Percentiles rank a stretch among this genome's conserved stretches.
Evolutionary conservation across 2,329 filamentous ascomycete genomes (phyloP).

Genomic region (Paracoccidioides lutzii): DNA sequence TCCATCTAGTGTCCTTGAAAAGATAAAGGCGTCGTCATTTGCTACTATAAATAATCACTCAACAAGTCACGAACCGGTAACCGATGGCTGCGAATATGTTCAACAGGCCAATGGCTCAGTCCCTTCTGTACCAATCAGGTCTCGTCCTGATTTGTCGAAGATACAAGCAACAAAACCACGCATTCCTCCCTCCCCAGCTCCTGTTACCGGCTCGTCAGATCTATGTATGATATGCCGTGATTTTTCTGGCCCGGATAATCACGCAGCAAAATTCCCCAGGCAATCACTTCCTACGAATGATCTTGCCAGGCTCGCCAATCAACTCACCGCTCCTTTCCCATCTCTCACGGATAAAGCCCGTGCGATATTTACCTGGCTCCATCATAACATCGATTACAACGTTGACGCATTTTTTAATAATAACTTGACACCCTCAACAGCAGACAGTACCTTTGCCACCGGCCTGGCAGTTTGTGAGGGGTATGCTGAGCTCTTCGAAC

Average conservation of each 20-base stretch:
- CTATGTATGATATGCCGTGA: slow-evolving; percentile 71
- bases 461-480: slow-evolving; percentile 86
- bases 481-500: slow-evolving; percentile 71
- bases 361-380: slow-evolving; percentile 87
- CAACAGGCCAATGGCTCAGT: slow-evolving; percentile 17
- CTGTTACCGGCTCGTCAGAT: not conserved
- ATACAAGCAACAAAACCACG: slow-evolving; percentile 41
- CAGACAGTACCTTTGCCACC: slow-evolving; percentile 58
- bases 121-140: slow-evolving; percentile 42
- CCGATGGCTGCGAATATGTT: slow-evolving; percentile 11
- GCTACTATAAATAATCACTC: slow-evolving; percentile 15
- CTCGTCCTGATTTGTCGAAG: slow-evolving; percentile 46
- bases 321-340: slow-evolving; percentile 65
- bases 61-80: slow-evolving; percentile 7
- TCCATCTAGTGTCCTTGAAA: slow-evolving; percentile 23
- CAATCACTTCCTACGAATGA: slow-evolving; percentile 55
- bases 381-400: slow-evolving; percentile 87
- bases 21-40: slow-evolving; percentile 35
- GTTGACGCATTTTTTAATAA: slow-evolving; percentile 63
- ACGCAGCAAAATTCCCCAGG: slow-evolving; percentile 65
- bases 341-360: slow-evolving; percentile 84
- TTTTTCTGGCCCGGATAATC: slow-evolving; percentile 66
- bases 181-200: slow-evolving; percentile 1
- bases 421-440: slow-evolving; percentile 52
- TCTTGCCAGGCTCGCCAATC: slow-evolving; percentile 60